Evolutionary conservation across 2,329 filamentous ascomycete genomes (phyloP).

Genomic region (Talaromyces sp.): DNA sequence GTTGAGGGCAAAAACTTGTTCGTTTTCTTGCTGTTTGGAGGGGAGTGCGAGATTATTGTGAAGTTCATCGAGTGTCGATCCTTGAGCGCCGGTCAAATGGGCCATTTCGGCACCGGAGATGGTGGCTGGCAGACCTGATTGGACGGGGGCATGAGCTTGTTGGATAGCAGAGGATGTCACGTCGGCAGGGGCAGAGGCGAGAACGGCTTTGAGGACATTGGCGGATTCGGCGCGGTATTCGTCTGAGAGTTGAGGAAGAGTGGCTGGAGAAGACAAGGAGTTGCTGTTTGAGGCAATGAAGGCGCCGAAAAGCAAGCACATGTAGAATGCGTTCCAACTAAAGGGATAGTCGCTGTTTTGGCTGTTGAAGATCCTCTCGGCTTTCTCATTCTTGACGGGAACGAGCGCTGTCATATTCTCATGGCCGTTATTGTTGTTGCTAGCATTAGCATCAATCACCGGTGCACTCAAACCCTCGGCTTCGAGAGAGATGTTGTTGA

Average conservation of each 20-base stretch:
- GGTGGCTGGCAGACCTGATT: slow-evolving; percentile 31
- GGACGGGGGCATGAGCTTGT: slow-evolving; percentile 26
- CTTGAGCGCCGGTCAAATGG: slow-evolving; percentile 30
- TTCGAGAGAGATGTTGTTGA: slow-evolving; percentile 56
- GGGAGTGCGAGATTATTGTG: slow-evolving; percentile 68
- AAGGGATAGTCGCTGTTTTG: slow-evolving; percentile 63
- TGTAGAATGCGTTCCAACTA: slow-evolving; percentile 68
- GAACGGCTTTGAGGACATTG: slow-evolving; percentile 46
- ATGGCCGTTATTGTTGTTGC: slow-evolving; percentile 11
- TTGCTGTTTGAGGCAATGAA: slow-evolving; percentile 87
- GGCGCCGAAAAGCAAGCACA: slow-evolving; percentile 94
- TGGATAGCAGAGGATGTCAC: slow-evolving; percentile 50
- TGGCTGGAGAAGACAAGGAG: slow-evolving; percentile 52
- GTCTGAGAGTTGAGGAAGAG: slow-evolving; percentile 49
- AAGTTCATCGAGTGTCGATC: slow-evolving; percentile 58
- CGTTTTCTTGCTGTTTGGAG: slow-evolving; percentile 78
- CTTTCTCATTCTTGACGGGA: slow-evolving; percentile 39
- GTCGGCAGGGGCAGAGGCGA: slow-evolving; percentile 44
- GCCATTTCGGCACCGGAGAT: slow-evolving; percentile 40
- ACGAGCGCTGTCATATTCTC: slow-evolving; percentile 41
- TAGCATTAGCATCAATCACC: slow-evolving; percentile 21
- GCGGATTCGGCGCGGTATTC: slow-evolving; percentile 48
- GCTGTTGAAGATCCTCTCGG: slow-evolving; percentile 45
- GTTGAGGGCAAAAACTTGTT: slow-evolving; percentile 83
- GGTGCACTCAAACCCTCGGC: slow-evolving; percentile 35